A percentile compares a stretch with the other conserved stretches of the same genome.
Conservation (phyloP, 2,329 filamentous ascomycete genomes). For the Cladosporium sp. region DNA sequence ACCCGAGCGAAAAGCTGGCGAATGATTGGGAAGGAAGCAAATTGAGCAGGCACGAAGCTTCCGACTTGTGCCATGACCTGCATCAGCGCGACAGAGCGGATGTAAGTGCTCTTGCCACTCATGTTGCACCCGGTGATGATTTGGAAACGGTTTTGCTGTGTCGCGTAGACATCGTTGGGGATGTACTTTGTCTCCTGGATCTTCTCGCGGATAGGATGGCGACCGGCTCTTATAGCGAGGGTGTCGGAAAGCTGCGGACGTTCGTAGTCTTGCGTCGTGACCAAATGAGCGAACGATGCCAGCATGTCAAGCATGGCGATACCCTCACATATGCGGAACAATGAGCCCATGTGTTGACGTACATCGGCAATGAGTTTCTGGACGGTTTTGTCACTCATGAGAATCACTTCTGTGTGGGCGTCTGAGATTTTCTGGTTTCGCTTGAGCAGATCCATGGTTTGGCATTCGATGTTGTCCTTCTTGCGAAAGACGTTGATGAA, state of each 20-base stretch:
- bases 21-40: constrained; percentile 74
- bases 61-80: constrained; percentile 93
- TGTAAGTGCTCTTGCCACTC: constrained; percentile 96
- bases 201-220: constrained; percentile 76
- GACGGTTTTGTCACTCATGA: constrained; percentile 72
- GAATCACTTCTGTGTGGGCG: constrained; percentile 76
- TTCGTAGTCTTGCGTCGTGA: constrained; percentile 63
- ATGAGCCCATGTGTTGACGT: constrained; percentile 62
- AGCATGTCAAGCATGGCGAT: constrained; percentile 72
- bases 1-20: constrained; percentile 83
- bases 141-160: constrained; percentile 76
- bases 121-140: constrained; percentile 96
- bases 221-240: constrained; percentile 67
- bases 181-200: constrained; percentile 66
- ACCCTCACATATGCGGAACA: constrained; percentile 83
- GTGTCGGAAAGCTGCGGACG: constrained; percentile 62
- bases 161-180: constrained; percentile 86
- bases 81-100: constrained; percentile 76
- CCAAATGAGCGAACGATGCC: constrained; percentile 68
- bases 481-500: constrained; percentile 75
- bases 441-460: constrained; percentile 80
- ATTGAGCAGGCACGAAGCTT: constrained; percentile 81
- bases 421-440: constrained; percentile 70
- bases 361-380: constrained; percentile 68
- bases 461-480: constrained; percentile 77